These are phyloP conservation scores for Fusarium staphyleae DNA, from an alignment of 2,329 filamentous ascomycete genomes.

Conservation along the genomic window DNA sequence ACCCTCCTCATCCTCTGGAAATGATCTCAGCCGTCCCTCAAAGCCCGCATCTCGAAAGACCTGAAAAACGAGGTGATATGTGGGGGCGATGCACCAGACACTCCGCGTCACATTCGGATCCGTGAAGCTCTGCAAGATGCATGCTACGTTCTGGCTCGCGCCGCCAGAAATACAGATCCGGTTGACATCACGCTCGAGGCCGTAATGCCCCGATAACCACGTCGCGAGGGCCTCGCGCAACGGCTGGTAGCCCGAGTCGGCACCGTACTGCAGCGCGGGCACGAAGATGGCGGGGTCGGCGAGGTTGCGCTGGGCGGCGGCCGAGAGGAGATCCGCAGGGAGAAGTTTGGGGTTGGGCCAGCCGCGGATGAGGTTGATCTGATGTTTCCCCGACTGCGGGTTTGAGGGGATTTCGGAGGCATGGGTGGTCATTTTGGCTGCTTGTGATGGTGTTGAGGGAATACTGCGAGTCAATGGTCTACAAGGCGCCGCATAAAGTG, in stretches of 20 bases:
- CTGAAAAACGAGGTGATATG: slow-evolving; percentile 84
- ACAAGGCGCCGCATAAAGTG: not conserved
- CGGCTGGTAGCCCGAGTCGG: slow-evolving; percentile 76
- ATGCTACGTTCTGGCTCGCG: slow-evolving; percentile 82
- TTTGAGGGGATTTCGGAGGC: slow-evolving; percentile 30
- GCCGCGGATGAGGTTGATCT: slow-evolving; percentile 71
- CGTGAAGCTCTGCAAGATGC: slow-evolving; percentile 78
- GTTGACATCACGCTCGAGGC: slow-evolving; percentile 52
- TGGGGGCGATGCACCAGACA: slow-evolving; percentile 83
- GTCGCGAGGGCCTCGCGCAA: slow-evolving; percentile 71
- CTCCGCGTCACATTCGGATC: slow-evolving; percentile 77
- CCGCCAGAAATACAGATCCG: slow-evolving; percentile 85
- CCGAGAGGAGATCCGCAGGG: slow-evolving; percentile 67
- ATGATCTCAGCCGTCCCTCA: slow-evolving; percentile 67
- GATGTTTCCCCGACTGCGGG: slow-evolving; percentile 43
- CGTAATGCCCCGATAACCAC: slow-evolving; percentile 74
- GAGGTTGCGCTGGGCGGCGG: slow-evolving; percentile 67
- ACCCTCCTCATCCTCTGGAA: slow-evolving; percentile 81
- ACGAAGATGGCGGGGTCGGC: slow-evolving; percentile 63
- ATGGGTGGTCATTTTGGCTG: slow-evolving; percentile 8
- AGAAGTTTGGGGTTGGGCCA: slow-evolving; percentile 72
- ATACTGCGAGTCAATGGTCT: slow-evolving; percentile 2
- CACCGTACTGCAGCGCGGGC: slow-evolving; percentile 78
- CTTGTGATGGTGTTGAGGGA: slow-evolving; percentile 13
- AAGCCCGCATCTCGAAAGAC: slow-evolving; percentile 87